Evolutionary conservation across 2,329 filamentous ascomycete species (phyloP).

Genomic region (Venturia nashicola): DNA sequence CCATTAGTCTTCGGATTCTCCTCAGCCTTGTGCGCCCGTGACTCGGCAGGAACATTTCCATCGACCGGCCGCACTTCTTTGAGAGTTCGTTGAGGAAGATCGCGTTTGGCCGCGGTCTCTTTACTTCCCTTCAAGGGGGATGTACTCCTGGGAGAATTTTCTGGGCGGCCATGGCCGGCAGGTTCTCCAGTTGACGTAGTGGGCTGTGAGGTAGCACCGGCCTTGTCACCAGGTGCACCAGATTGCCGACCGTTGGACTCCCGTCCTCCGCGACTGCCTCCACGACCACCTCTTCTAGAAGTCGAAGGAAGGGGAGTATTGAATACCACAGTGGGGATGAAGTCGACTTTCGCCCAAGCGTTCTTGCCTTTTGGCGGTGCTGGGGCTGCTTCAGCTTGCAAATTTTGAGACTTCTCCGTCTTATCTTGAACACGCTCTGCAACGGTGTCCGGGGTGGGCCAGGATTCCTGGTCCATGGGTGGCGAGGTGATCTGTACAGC

Average conservation of each 20-base stretch:
- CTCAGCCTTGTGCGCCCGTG: not conserved
- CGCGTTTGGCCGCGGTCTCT: constrained; percentile 15
- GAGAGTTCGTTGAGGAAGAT: not conserved
- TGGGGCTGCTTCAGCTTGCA: constrained; percentile 36
- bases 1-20: not conserved
- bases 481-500: constrained; percentile 26
- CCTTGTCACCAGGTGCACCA: not conserved
- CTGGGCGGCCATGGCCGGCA: constrained; percentile 8
- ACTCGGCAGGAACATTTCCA: not conserved
- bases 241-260: constrained; percentile 9
- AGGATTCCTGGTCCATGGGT: constrained; percentile 64
- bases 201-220: not conserved
- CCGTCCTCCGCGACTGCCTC: constrained; percentile 28
- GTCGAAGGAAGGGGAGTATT: constrained; percentile 62
- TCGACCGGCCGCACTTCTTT: not conserved
- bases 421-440: constrained; percentile 42
- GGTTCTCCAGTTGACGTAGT: not conserved
- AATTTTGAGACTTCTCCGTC: constrained; percentile 49
- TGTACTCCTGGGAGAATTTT: constrained; percentile 16
- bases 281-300: constrained; percentile 40
- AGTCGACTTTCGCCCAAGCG: constrained; percentile 75
- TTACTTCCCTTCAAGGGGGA: constrained; percentile 21
- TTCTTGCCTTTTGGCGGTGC: constrained; percentile 53
- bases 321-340: constrained; percentile 75
- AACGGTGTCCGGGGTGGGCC: constrained; percentile 81